A percentile compares a stretch with the other conserved stretches of the same genome.
Conservation (phyloP, 805 yeast genomes). For the Torulaspora franciscae region DNA sequence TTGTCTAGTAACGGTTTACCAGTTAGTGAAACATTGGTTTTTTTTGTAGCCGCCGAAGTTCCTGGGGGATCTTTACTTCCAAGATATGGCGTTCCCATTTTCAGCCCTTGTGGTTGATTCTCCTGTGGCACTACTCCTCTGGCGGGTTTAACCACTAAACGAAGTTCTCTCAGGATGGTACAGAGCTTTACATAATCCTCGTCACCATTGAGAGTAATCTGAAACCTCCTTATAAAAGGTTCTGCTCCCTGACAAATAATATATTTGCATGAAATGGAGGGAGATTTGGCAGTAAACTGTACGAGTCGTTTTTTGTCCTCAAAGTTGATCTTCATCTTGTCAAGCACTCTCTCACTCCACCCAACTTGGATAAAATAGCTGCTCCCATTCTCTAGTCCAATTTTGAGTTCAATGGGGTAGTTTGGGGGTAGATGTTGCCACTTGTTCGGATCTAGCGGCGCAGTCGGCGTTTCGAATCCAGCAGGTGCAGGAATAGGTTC, state of each 20-base stretch:
- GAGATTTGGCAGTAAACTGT: slow-evolving; percentile 26
- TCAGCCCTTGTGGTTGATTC: too few species aligned
- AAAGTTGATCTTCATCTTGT: slow-evolving; percentile 3
- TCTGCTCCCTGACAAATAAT: slow-evolving; percentile 7
- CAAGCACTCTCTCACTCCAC: slow-evolving; percentile 7
- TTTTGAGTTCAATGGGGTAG: slow-evolving; percentile 4
- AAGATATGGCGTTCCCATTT: background rate
- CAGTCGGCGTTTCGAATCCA: slow-evolving; percentile 21
- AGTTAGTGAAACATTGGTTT: background rate
- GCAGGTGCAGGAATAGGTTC: slow-evolving; percentile 20
- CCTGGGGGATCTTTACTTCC: background rate
- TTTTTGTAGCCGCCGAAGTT: slow-evolving; percentile 1
- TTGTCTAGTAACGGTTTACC: background rate
- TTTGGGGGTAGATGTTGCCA: slow-evolving; percentile 23
- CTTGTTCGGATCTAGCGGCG: slow-evolving; percentile 13
- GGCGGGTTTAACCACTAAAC: slow-evolving; percentile 15
- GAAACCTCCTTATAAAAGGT: slow-evolving; percentile 24
- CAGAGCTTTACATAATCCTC: slow-evolving; percentile 15
- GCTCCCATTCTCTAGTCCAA: slow-evolving; percentile 4
- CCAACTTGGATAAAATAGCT: slow-evolving; percentile 1
- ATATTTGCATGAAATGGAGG: slow-evolving; percentile 31
- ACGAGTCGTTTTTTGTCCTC: slow-evolving; percentile 8
- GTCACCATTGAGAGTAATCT: slow-evolving; percentile 18
- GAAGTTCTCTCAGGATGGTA: slow-evolving; percentile 5
- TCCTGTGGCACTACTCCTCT: slow-evolving; percentile 3